These are phyloP conservation scores for Entrophospora sp. DNA, from an alignment of 192 early-diverging fungal species.

Conservation along the genomic window DNA sequence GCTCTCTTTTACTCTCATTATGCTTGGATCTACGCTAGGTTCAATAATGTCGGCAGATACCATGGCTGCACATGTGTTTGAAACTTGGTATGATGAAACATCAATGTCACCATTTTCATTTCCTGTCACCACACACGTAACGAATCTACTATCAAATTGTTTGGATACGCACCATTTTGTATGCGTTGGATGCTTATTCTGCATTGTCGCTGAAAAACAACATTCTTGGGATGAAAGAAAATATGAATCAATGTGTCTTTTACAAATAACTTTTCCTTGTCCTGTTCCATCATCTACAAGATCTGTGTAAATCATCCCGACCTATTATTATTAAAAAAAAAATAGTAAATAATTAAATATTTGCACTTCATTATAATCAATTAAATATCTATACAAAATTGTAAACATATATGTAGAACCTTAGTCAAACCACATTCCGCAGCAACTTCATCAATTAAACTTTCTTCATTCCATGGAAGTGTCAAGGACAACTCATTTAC, in stretches of 20 bases:
- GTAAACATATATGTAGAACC: too few species aligned
- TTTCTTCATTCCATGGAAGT: constrained; percentile 49
- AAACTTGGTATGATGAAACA: constrained; percentile 83
- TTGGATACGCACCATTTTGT: constrained; percentile 69
- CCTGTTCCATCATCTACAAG: constrained; percentile 72
- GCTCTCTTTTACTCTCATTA: constrained; percentile 75
- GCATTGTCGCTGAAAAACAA: constrained; percentile 77
- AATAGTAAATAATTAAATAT: too few species aligned
- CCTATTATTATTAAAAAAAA: too few species aligned
- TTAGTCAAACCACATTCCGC: constrained; percentile 54
- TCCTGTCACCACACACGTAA: constrained; percentile 90
- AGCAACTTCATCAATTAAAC: constrained; percentile 51
- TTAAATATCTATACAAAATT: not conserved
- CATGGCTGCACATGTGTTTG: constrained; percentile 85
- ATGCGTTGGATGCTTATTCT: constrained; percentile 59
- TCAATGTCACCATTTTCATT: constrained; percentile 82
- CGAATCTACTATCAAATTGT: constrained; percentile 86
- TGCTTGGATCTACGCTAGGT: constrained; percentile 73
- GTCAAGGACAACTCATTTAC: constrained; percentile 62
- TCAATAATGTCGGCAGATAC: constrained; percentile 85
- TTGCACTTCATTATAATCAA: not conserved
- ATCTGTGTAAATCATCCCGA: constrained; percentile 95
- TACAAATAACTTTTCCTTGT: constrained; percentile 72
- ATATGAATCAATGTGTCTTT: constrained; percentile 86
- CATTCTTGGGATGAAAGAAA: constrained; percentile 89